Conservation (phyloP, 225 moss, liverwort and hornwort species). For the Ulota crispa region DNA sequence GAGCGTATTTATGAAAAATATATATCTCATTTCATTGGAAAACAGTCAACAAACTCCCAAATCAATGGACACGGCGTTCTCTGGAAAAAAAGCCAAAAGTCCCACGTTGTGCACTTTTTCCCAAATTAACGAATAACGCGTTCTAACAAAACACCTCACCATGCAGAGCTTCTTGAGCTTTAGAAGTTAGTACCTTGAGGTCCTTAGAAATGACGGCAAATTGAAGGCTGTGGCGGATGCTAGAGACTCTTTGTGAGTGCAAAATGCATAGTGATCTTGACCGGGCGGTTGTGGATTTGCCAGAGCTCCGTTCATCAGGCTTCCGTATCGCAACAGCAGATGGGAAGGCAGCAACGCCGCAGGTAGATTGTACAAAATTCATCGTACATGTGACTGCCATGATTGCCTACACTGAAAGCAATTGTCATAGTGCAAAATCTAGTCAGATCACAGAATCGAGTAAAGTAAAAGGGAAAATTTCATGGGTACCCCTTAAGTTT, state of each 20-base stretch:
- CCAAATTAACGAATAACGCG: too few relatives aligned
- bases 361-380: slow-evolving; percentile 29
- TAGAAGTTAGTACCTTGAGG: slow-evolving; percentile 30
- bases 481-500: too few relatives aligned
- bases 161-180: neutral
- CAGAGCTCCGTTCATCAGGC: slow-evolving; percentile 9
- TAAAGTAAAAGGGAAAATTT: neutral
- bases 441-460: neutral
- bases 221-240: slow-evolving; percentile 31
- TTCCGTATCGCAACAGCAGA: slow-evolving; percentile 34
- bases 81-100: too few relatives aligned
- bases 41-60: too few relatives aligned
- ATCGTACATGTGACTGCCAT: slow-evolving; percentile 43
- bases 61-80: too few relatives aligned
- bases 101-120: too few relatives aligned
- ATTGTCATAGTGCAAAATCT: neutral
- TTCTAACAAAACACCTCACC: neutral
- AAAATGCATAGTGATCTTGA: slow-evolving; percentile 13
- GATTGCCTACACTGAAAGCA: slow-evolving; percentile 12
- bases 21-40: too few relatives aligned
- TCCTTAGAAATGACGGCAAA: slow-evolving; percentile 22
- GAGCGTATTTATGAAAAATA: too few relatives aligned
- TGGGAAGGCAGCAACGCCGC: slow-evolving; percentile 39
- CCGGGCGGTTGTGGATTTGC: neutral
- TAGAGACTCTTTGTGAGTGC: slow-evolving; percentile 14